These are phyloP conservation scores for Pseudogymnoascus verrucosus DNA, from an alignment of 2,329 filamentous ascomycete species.

Conservation along the genomic window DNA sequence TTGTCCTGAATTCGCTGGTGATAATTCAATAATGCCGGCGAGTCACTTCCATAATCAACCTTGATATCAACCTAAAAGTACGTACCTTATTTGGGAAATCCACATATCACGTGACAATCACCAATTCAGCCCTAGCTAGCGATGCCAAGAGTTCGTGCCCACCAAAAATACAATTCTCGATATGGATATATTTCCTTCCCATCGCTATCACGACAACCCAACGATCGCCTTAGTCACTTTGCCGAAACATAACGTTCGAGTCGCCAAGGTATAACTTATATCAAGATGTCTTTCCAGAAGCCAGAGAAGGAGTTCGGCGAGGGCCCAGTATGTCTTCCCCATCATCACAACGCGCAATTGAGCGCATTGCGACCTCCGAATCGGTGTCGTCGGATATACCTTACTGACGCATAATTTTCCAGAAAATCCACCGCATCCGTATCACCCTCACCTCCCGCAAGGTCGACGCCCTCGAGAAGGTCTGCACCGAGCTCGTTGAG, in stretches of 20 bases:
- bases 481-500: conserved; percentile 96
- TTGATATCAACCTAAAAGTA: neutral
- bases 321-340: conserved; percentile 57
- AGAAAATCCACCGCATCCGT: conserved; percentile 96
- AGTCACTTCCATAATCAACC: neutral
- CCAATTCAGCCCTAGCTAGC: conserved; percentile 4
- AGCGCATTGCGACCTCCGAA: neutral
- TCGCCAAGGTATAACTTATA: conserved; percentile 56
- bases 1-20: neutral
- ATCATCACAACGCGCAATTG: neutral
- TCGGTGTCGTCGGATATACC: neutral
- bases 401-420: conserved; percentile 15
- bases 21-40: neutral
- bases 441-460: conserved; percentile 96
- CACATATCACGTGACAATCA: neutral
- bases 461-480: conserved; percentile 93
- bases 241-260: conserved; percentile 70
- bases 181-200: neutral
- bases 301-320: conserved; percentile 87
- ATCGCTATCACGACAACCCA: conserved; percentile 22
- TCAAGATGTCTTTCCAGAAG: conserved; percentile 90
- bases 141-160: conserved; percentile 10
- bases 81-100: neutral
- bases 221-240: conserved; percentile 63
- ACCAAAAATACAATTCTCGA: conserved; percentile 4